phyloP scores from a whole-genome alignment of 441 rosid genomes.

The Jatropha multifida region DNA sequence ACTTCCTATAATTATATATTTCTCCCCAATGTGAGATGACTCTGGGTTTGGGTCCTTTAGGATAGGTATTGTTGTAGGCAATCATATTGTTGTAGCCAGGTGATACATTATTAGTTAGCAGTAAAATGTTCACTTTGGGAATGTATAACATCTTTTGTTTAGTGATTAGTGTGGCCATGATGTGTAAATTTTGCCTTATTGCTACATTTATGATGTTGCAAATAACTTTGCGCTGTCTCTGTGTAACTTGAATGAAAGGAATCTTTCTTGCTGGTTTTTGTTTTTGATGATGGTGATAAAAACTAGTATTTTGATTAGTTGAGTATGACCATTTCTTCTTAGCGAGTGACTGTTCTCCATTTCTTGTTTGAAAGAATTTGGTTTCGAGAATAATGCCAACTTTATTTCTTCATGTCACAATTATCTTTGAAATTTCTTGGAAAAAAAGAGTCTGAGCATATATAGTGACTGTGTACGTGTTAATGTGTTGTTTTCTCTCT shows the following conservation, averaged over 20 bases:
- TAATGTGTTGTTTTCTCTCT: too few relatives aligned
- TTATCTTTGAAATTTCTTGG: too few relatives aligned
- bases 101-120: constrained; percentile 14
- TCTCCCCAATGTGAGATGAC: constrained; percentile 1
- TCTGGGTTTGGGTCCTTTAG: constrained; percentile 22
- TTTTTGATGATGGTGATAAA: not conserved
- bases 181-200: constrained; percentile 28
- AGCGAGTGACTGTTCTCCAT: not conserved
- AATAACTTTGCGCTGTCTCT: not conserved
- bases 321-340: not conserved
- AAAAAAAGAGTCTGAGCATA: too few relatives aligned
- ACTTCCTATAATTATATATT: constrained; percentile 2
- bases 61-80: constrained; percentile 25
- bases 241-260: constrained; percentile 7
- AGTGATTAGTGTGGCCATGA: constrained; percentile 14
- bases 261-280: not conserved
- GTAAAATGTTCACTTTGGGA: not conserved
- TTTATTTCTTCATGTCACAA: not conserved
- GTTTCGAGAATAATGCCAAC: not conserved
- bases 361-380: too few relatives aligned
- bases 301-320: not conserved
- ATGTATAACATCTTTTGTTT: constrained; percentile 28
- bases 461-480: too few relatives aligned
- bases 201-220: not conserved
- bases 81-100: constrained; percentile 23